Evolutionary conservation across 441 rosid species (phyloP).

Genomic region (Erodium trifolium): DNA sequence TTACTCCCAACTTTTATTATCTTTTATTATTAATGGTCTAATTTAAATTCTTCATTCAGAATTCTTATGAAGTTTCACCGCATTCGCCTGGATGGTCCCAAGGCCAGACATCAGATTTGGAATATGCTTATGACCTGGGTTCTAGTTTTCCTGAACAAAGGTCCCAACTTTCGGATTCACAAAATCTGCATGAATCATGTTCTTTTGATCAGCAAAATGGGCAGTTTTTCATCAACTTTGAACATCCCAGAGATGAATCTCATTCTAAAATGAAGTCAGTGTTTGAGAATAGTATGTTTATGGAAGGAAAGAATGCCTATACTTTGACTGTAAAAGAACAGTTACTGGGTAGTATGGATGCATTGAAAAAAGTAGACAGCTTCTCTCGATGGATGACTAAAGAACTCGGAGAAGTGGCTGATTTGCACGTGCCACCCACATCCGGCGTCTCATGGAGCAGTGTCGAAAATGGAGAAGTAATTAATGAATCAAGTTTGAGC

Average conservation of each 20-base stretch:
- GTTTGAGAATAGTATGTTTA: conserved; percentile 29
- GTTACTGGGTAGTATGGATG: conserved; percentile 43
- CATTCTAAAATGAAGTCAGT: conserved; percentile 24
- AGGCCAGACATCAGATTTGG: conserved; percentile 37
- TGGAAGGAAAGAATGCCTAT: conserved; percentile 42
- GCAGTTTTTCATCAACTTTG: conserved; percentile 29
- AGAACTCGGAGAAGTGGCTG: conserved; percentile 81
- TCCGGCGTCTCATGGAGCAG: conserved; percentile 55
- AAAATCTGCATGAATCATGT: conserved; percentile 29
- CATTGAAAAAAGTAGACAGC: conserved; percentile 82
- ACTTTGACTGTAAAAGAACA: conserved; percentile 40
- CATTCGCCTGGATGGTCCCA: conserved; percentile 29
- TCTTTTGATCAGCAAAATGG: conserved; percentile 36
- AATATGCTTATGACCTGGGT: conserved; percentile 36
- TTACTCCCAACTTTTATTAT: too few species aligned
- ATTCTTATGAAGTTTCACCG: conserved; percentile 30
- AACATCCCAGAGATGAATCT: conserved; percentile 27
- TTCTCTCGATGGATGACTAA: conserved; percentile 89
- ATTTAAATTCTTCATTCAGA: conserved; percentile 31
- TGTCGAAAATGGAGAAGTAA: conserved; percentile 48
- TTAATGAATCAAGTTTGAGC: conserved; percentile 39
- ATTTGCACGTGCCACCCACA: conserved; percentile 41
- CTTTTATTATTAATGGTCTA: conserved; percentile 17
- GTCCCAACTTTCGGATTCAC: conserved; percentile 23
- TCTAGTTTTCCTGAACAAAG: conserved; percentile 40